These are phyloP conservation scores for Hibiscus mutabilis DNA, from an alignment of 345 rosid species.

Conservation along the genomic window DNA sequence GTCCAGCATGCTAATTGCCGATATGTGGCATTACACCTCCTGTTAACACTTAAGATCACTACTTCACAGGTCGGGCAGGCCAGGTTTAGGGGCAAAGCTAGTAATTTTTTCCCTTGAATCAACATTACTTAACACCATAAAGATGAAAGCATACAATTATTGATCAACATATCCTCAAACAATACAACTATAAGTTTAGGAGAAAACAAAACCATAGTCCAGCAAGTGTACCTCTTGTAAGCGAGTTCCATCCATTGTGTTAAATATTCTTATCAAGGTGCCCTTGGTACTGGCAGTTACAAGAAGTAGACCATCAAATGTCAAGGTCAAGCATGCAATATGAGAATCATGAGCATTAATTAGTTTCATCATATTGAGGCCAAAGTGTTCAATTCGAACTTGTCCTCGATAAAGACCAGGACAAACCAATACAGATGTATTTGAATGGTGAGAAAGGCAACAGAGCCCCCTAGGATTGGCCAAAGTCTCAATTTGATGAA, in stretches of 20 bases:
- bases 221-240: slow-evolving; percentile 68
- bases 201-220: slow-evolving; percentile 1
- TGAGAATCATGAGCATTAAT: slow-evolving; percentile 77
- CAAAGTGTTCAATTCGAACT: slow-evolving; percentile 76
- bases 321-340: slow-evolving; percentile 72
- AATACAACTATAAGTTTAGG: background rate
- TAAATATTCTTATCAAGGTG: slow-evolving; percentile 83
- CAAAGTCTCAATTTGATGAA: slow-evolving; percentile 81
- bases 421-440: slow-evolving; percentile 80
- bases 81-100: background rate
- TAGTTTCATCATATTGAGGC: slow-evolving; percentile 61
- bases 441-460: slow-evolving; percentile 74
- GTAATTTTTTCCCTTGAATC: background rate
- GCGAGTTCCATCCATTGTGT: slow-evolving; percentile 85
- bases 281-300: slow-evolving; percentile 95
- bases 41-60: background rate
- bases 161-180: background rate
- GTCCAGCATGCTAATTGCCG: background rate
- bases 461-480: slow-evolving; percentile 80
- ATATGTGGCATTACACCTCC: background rate
- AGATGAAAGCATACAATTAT: background rate
- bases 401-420: slow-evolving; percentile 80
- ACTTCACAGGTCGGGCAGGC: background rate
- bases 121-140: background rate
- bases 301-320: slow-evolving; percentile 83